These are phyloP conservation scores for Cyclotella cryptica DNA, from an alignment of 108 stramenopile genomes.

Conservation along the genomic window DNA sequence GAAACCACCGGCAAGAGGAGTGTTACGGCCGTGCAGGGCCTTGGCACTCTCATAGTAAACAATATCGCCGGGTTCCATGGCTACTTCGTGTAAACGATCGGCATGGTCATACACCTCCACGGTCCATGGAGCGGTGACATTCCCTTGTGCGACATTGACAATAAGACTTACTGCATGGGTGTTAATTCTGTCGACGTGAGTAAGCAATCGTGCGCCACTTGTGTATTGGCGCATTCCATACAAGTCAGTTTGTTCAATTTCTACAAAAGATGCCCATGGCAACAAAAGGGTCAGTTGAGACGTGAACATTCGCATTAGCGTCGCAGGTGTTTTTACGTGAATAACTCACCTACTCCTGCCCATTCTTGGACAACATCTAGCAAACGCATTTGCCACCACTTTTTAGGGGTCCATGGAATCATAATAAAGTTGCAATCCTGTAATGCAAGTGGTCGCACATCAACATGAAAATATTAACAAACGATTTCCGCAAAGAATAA, in stretches of 20 bases:
- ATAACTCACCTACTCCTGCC: slow-evolving; percentile 62
- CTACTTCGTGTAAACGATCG: slow-evolving; percentile 72
- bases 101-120: slow-evolving; percentile 82
- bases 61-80: slow-evolving; percentile 85
- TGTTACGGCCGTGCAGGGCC: slow-evolving; percentile 85
- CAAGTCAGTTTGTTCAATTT: slow-evolving; percentile 89
- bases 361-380: slow-evolving; percentile 78
- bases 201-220: slow-evolving; percentile 81
- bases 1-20: slow-evolving; percentile 70
- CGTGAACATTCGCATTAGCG: not conserved
- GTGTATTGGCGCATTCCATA: slow-evolving; percentile 93
- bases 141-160: slow-evolving; percentile 92
- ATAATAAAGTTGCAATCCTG: slow-evolving; percentile 69
- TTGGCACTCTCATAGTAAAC: slow-evolving; percentile 92
- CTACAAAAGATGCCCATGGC: not conserved
- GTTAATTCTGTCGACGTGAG: slow-evolving; percentile 87
- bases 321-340: not conserved
- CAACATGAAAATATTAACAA: not conserved
- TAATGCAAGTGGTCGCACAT: not conserved
- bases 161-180: slow-evolving; percentile 92
- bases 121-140: slow-evolving; percentile 79
- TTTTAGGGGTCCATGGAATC: slow-evolving; percentile 79
- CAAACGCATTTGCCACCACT: slow-evolving; percentile 72
- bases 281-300: not conserved
- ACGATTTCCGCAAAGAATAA: not conserved